These are phyloP conservation scores for Xylaria sp. DNA, from an alignment of 2,329 filamentous ascomycete genomes.

Conservation along the genomic window DNA sequence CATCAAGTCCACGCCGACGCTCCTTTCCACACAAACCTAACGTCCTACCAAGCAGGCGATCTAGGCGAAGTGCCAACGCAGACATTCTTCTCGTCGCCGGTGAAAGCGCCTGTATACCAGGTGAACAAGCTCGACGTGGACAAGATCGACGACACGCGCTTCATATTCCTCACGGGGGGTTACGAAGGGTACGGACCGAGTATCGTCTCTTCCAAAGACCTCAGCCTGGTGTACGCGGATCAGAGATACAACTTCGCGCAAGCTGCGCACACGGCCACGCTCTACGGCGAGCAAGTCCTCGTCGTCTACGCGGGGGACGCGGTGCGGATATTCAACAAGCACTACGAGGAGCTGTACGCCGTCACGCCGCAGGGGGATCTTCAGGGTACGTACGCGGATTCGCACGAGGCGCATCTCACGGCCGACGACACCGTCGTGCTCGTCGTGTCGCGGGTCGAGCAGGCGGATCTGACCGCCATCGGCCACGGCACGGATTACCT, in stretches of 20 bases:
- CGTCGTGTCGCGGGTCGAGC: constrained; percentile 14
- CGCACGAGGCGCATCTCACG: constrained; percentile 31
- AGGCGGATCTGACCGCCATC: constrained; percentile 19
- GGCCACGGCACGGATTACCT: constrained; percentile 14
- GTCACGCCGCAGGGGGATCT: constrained; percentile 33
- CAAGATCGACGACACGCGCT: constrained; percentile 26
- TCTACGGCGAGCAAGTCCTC: constrained; percentile 28
- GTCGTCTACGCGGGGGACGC: constrained; percentile 28
- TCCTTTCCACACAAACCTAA: constrained; percentile 19
- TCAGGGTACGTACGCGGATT: constrained; percentile 4
- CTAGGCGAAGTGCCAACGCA: constrained; percentile 27
- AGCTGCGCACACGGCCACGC: constrained; percentile 19
- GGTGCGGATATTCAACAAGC: constrained; percentile 33
- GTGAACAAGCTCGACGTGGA: constrained; percentile 27
- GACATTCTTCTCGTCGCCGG: constrained; percentile 32
- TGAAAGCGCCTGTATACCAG: constrained; percentile 31
- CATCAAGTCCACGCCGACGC: constrained; percentile 22
- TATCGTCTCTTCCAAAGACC: constrained; percentile 35
- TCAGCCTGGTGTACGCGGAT: constrained; percentile 36
- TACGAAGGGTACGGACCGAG: constrained; percentile 35
- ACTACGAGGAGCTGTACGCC: constrained; percentile 31
- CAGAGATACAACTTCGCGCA: constrained; percentile 25
- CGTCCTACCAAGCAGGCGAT: constrained; percentile 26
- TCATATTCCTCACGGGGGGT: constrained; percentile 35
- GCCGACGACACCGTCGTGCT: constrained; percentile 26